Percentiles rank a stretch among this genome's conserved stretches.
These are phyloP conservation scores for Barnettozyma botsteinii DNA, from an alignment of 805 yeast species.

Conservation along the genomic window DNA sequence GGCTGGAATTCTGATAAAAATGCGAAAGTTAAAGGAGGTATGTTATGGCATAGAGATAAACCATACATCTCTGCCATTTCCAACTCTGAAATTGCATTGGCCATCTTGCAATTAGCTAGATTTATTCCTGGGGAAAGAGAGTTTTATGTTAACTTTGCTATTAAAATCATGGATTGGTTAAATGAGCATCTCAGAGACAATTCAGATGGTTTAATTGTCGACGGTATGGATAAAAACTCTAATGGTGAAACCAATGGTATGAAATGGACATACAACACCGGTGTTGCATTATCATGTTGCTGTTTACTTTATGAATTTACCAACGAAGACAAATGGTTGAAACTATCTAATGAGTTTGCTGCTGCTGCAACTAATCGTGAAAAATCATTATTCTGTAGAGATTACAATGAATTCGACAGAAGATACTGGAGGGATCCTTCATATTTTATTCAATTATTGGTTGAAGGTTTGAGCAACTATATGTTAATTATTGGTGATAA, in stretches of 20 bases:
- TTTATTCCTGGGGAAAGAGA: slow-evolving; percentile 44
- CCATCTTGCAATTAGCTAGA: slow-evolving; percentile 50
- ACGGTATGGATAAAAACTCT: slow-evolving; percentile 44
- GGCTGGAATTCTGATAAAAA: slow-evolving; percentile 43
- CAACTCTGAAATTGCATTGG: slow-evolving; percentile 61
- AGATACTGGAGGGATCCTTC: slow-evolving; percentile 63
- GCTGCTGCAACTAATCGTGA: slow-evolving; percentile 53
- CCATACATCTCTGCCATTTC: slow-evolving; percentile 60
- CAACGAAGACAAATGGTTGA: slow-evolving; percentile 43
- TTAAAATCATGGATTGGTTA: slow-evolving; percentile 53
- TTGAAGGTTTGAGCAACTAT: slow-evolving; percentile 67
- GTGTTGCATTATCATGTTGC: slow-evolving; percentile 55
- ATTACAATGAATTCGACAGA: slow-evolving; percentile 38
- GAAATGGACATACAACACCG: slow-evolving; percentile 66
- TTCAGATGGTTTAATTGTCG: slow-evolving; percentile 49
- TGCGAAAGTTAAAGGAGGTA: slow-evolving; percentile 43
- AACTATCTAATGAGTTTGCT: slow-evolving; percentile 32
- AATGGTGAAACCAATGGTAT: slow-evolving; percentile 40
- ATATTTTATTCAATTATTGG: slow-evolving; percentile 55
- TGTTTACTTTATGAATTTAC: slow-evolving; percentile 46
- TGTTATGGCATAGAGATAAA: slow-evolving; percentile 60
- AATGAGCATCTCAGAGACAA: slow-evolving; percentile 46
- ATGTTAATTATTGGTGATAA: slow-evolving; percentile 40
- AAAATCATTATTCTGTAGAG: slow-evolving; percentile 57
- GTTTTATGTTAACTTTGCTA: slow-evolving; percentile 52